A percentile compares a stretch with the other conserved stretches of the same genome.
Evolutionary conservation across 2,329 filamentous ascomycete genomes (phyloP).

Genomic region (Zasmidium angulare): DNA sequence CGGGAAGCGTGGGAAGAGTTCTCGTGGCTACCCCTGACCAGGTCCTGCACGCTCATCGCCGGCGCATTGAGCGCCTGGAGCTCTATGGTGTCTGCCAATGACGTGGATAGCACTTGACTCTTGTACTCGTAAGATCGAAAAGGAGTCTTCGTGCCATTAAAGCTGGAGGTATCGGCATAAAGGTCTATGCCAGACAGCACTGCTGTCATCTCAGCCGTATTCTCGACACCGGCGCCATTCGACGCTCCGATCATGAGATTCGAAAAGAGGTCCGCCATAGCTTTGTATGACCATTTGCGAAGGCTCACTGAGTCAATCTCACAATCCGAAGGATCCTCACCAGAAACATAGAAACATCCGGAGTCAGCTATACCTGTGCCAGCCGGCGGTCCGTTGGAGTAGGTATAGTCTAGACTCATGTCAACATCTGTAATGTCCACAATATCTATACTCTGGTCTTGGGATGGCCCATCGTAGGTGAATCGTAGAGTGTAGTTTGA

Average conservation of each 20-base stretch:
- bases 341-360: background rate
- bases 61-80: background rate
- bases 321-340: background rate
- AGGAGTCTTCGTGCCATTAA: background rate
- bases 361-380: background rate
- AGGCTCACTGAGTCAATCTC: background rate
- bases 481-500: constrained; percentile 7
- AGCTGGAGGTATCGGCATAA: background rate
- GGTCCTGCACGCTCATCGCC: background rate
- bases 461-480: constrained; percentile 4
- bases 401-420: background rate
- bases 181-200: background rate
- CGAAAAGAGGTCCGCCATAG: background rate
- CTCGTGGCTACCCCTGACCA: background rate
- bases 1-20: too few relatives aligned
- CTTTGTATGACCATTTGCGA: background rate
- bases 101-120: background rate
- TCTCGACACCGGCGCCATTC: background rate
- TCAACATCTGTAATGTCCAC: background rate
- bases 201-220: background rate
- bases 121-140: background rate
- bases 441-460: constrained; percentile 8
- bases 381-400: background rate
- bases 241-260: background rate
- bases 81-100: background rate